Base-by-base conservation (phyloP, 441 rosid genomes). In the Croton setiger region DNA sequence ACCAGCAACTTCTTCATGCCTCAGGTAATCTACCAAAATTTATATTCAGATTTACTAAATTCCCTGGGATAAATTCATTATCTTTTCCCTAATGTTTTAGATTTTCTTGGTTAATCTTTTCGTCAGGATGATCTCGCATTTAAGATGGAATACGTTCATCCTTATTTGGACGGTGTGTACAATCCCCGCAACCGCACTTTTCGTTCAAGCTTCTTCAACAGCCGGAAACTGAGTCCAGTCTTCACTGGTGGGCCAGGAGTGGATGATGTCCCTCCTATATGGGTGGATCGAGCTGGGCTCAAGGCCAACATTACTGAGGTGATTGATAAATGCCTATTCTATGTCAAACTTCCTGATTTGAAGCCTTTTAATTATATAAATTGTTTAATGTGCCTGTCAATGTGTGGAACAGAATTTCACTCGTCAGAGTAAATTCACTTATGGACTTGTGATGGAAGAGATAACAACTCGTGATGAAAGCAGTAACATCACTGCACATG, bases 251-350 rank as follows among this genome's bases (percentile, higher is more conserved):
- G 99, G 52, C 95, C 97, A 3, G 96, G 98, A 73, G 89, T 87
- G 55, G 99, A 90, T 71, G 99, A 95, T 85, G 99, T 95, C 48
- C 98, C 98, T 47, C 96, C 99, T 11, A 92, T 92, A 69, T 95
- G 98, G 99, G 98, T 94, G 61, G 99, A 94, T 80, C 88, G 99
- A 75, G 89, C 96, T 79, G 98, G 99, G 56, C 15, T 89, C 15
- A 95, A 95, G 77, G 88, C 92, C 68, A 95, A 90, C 76, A 88
- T 95, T 64, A 92, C 98, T n/a, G 98, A 95, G 97, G 99, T 95
- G 77, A 77, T 72, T 61, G 63, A 68, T 72, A 45, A 27, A 35
- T 74, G 36, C 10, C 68, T 21, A 23, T 44, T 47, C 27, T 17
- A 20, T 53, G 18, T 71, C 11, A 17, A 27, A 27, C 10, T 13